These are phyloP conservation scores for Lachnellula arida DNA, from an alignment of 2,329 filamentous ascomycete species.

Conservation along the genomic window DNA sequence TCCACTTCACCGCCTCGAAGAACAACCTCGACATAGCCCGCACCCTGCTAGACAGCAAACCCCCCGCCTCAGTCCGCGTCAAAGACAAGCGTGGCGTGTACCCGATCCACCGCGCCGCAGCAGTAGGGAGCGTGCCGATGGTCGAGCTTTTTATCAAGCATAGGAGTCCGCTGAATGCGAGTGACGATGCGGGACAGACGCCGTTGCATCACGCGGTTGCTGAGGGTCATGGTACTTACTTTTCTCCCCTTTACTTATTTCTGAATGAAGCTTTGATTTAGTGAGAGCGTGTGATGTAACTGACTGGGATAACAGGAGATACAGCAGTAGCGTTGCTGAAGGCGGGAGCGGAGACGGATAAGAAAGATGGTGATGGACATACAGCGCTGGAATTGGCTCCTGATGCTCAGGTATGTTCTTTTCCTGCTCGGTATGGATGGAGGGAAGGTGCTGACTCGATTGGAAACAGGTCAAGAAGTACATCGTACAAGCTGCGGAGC, in stretches of 20 bases:
- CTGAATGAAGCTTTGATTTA: not conserved
- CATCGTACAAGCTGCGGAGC: constrained; percentile 64
- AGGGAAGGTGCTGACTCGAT: not conserved
- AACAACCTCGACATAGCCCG: constrained; percentile 77
- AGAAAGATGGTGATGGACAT: constrained; percentile 66
- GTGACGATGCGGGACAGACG: constrained; percentile 78
- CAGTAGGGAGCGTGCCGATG: constrained; percentile 84
- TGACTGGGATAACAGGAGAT: constrained; percentile 52
- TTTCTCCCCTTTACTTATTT: not conserved
- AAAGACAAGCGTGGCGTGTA: constrained; percentile 88
- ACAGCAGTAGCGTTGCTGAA: constrained; percentile 78
- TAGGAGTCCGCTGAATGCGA: constrained; percentile 75
- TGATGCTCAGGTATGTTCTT: constrained; percentile 65
- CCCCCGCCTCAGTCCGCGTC: constrained; percentile 67
- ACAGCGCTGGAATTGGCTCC: constrained; percentile 79
- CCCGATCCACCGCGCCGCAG: constrained; percentile 85
- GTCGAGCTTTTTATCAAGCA: constrained; percentile 72
- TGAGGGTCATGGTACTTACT: constrained; percentile 59
- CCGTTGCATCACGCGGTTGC: constrained; percentile 84
- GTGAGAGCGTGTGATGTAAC: not conserved
- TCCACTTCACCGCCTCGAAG: constrained; percentile 92
- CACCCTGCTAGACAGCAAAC: constrained; percentile 66
- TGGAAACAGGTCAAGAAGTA: constrained; percentile 17
- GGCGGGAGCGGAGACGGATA: constrained; percentile 76
- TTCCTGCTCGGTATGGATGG: not conserved